Evolutionary conservation across 768 basidiomycete species (phyloP).

Genomic region (Leccinum subtestaceum): DNA sequence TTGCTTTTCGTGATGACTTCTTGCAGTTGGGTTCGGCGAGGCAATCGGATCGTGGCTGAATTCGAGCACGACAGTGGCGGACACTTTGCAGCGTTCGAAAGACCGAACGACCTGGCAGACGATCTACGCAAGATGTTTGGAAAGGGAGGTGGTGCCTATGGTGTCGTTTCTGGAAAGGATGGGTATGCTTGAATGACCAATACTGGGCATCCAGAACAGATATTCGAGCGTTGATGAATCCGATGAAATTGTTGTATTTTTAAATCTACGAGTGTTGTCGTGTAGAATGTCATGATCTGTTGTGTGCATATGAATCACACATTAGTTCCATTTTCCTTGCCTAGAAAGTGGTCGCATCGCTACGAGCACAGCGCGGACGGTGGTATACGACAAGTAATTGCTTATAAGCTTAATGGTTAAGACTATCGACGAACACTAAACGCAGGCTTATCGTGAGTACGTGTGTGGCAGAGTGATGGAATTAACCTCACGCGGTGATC

Average conservation of each 20-base stretch:
- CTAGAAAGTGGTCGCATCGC: neutral
- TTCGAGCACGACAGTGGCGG: conserved; percentile 50
- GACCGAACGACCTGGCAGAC: conserved; percentile 43
- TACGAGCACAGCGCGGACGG: neutral
- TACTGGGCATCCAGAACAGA: neutral
- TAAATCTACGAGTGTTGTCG: neutral
- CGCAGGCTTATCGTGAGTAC: neutral
- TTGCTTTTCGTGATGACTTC: neutral
- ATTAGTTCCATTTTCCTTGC: neutral
- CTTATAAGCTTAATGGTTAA: too few relatives aligned
- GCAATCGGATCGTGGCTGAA: conserved; percentile 45
- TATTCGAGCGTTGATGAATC: too few relatives aligned
- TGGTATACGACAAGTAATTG: too few relatives aligned
- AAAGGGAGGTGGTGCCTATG: conserved; percentile 46
- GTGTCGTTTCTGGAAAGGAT: conserved; percentile 42
- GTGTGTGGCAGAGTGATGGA: neutral
- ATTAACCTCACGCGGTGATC: neutral
- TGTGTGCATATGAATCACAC: neutral
- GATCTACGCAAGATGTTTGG: conserved; percentile 60
- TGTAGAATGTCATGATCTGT: neutral
- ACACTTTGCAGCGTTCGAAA: conserved; percentile 57
- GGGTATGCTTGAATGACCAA: conserved; percentile 36
- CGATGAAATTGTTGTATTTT: neutral
- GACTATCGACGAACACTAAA: too few relatives aligned
- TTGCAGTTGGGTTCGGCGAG: conserved; percentile 41